These are phyloP conservation scores for Penicillium daleae DNA, from an alignment of 495 filamentous ascomycete species.

Conservation along the genomic window DNA sequence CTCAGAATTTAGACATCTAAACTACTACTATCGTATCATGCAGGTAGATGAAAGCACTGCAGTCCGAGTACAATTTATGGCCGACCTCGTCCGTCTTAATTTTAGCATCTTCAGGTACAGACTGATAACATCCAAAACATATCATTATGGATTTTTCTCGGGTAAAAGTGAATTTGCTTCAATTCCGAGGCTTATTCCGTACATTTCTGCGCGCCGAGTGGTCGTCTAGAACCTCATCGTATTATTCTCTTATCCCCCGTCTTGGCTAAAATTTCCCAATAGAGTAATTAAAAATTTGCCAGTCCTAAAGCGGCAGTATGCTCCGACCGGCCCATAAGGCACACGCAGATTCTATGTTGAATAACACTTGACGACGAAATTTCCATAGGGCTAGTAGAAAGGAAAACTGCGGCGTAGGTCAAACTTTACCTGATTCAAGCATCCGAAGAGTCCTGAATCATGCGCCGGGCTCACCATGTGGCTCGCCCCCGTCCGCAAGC, in stretches of 20 bases:
- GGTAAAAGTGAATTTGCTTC: too few species aligned
- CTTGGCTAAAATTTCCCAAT: constrained; percentile 17
- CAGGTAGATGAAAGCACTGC: too few species aligned
- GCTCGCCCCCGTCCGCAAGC: neutral
- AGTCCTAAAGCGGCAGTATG: constrained; percentile 2
- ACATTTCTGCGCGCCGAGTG: neutral
- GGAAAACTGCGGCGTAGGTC: neutral
- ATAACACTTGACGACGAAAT: neutral
- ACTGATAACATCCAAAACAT: too few species aligned
- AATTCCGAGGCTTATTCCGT: too few species aligned
- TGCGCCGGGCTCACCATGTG: neutral
- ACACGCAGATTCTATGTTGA: neutral
- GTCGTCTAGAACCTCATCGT: neutral
- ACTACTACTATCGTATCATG: too few species aligned
- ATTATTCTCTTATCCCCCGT: neutral
- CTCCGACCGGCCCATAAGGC: neutral
- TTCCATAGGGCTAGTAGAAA: neutral
- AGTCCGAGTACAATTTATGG: too few species aligned
- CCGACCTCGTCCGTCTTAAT: too few species aligned
- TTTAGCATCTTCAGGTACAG: too few species aligned
- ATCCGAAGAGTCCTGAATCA: constrained; percentile 1
- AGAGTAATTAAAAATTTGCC: constrained; percentile 16
- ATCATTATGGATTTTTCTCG: too few species aligned
- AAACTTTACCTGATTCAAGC: neutral
- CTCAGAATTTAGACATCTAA: too few species aligned